Evolutionary conservation across 2,329 filamentous ascomycete genomes (phyloP).

Genomic region (Balansia obtecta): DNA sequence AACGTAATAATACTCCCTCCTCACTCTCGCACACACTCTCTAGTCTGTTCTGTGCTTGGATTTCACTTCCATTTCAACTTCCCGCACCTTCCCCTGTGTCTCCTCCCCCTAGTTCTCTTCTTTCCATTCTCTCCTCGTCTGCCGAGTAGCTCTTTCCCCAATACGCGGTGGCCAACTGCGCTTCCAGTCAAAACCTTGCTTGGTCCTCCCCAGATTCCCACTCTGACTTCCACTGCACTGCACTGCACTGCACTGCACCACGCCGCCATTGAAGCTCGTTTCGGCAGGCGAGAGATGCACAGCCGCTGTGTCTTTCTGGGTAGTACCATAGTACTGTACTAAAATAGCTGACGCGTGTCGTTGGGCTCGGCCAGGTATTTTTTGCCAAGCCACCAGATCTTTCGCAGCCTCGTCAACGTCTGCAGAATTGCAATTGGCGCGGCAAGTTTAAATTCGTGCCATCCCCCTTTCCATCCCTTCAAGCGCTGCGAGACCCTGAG

Average conservation of each 20-base stretch:
- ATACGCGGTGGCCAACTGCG: background rate
- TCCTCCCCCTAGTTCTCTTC: background rate
- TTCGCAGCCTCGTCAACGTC: background rate
- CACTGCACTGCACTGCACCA: background rate
- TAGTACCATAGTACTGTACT: background rate
- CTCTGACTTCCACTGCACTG: background rate
- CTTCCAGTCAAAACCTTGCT: background rate
- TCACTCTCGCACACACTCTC: no score
- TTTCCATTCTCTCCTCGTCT: background rate
- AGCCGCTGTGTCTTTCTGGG: background rate
- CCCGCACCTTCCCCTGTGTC: no score
- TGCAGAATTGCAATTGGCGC: background rate
- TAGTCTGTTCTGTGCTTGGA: no score
- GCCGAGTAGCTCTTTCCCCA: background rate
- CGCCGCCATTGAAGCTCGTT: background rate
- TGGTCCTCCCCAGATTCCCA: background rate
- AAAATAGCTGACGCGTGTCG: background rate
- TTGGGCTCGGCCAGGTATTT: background rate
- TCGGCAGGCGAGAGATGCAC: background rate
- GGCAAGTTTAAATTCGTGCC: background rate
- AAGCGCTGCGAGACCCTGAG: background rate
- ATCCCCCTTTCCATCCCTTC: background rate
- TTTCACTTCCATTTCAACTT: background rate
- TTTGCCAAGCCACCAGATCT: background rate
- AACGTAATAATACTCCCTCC: no score